phyloP scores from a whole-genome alignment of 768 basidiomycete genomes.

The Crassisporium funariophilum region DNA sequence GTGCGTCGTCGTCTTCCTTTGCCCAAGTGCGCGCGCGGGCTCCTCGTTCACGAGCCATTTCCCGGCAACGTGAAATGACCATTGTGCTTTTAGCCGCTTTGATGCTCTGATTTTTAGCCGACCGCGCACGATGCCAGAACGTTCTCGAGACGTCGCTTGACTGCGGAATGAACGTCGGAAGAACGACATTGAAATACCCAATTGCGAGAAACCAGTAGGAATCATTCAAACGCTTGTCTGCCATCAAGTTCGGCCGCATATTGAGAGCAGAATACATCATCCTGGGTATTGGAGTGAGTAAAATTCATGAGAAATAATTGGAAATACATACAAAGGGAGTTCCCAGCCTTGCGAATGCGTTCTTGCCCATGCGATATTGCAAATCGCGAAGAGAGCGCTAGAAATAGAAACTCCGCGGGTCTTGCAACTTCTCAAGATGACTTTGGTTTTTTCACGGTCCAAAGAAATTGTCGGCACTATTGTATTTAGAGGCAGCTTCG shows the following conservation, averaged over 20 bases:
- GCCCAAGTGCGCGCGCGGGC: conserved; percentile 66
- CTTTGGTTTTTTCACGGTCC: conserved; percentile 54
- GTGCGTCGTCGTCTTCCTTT: conserved; percentile 72
- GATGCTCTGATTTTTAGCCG: conserved; percentile 68
- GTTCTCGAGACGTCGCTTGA: conserved; percentile 40
- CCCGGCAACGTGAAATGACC: conserved; percentile 58
- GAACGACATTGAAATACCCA: conserved; percentile 80
- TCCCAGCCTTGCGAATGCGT: conserved; percentile 45
- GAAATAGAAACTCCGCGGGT: conserved; percentile 71
- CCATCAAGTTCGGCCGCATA: conserved; percentile 60
- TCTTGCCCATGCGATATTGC: conserved; percentile 74
- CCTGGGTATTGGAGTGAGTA: conserved; percentile 29
- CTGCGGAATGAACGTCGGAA: conserved; percentile 70
- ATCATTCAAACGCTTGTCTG: conserved; percentile 44
- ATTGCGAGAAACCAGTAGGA: conserved; percentile 86
- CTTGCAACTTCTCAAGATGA: conserved; percentile 73
- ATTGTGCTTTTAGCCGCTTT: conserved; percentile 65
- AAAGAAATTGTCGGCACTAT: conserved; percentile 71
- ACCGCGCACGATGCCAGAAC: conserved; percentile 77
- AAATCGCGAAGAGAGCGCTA: conserved; percentile 72
- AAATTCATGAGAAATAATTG: neutral
- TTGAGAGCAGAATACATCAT: conserved; percentile 91
- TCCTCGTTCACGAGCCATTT: conserved; percentile 69
- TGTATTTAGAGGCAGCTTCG: conserved; percentile 52
- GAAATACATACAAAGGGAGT: conserved; percentile 53